Evolutionary conservation across 169 alveolate genomes (phyloP).

Genomic region (Plasmodium gallinaceum): DNA sequence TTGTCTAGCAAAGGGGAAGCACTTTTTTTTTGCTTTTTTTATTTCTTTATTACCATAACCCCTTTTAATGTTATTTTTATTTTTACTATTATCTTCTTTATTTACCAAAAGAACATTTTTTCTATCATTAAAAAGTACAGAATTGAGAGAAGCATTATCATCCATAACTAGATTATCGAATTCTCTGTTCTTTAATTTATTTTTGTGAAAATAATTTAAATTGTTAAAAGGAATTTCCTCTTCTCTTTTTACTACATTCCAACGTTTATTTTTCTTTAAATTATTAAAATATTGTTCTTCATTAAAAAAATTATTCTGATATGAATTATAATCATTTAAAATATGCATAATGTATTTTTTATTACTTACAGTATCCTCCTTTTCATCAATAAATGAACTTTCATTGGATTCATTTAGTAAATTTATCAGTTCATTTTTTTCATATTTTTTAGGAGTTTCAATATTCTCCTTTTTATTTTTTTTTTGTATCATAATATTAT

Average conservation of each 20-base stretch:
- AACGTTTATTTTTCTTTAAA: too few relatives aligned
- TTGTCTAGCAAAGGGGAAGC: background rate
- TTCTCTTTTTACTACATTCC: too few relatives aligned
- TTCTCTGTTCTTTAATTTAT: constrained; percentile 13
- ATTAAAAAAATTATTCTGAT: constrained; percentile 22
- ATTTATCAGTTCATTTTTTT: constrained; percentile 13
- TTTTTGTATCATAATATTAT: background rate
- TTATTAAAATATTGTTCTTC: constrained; percentile 17
- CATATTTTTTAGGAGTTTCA: constrained; percentile 3
- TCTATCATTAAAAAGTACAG: constrained; percentile 13
- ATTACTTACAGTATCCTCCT: constrained; percentile 23
- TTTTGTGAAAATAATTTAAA: constrained; percentile 15
- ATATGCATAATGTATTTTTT: constrained; percentile 44
- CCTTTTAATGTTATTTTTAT: background rate
- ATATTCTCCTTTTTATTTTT: background rate
- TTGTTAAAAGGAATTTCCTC: background rate
- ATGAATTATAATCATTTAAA: constrained; percentile 54
- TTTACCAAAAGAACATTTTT: constrained; percentile 9
- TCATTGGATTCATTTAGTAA: constrained; percentile 20
- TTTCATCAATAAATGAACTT: constrained; percentile 49
- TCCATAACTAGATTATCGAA: constrained; percentile 28
- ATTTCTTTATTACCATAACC: background rate
- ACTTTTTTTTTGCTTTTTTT: background rate
- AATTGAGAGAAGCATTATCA: constrained; percentile 7
- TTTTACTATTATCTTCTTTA: background rate